These are phyloP conservation scores for Penicillium freii DNA, from an alignment of 2,329 filamentous ascomycete genomes.

Conservation along the genomic window DNA sequence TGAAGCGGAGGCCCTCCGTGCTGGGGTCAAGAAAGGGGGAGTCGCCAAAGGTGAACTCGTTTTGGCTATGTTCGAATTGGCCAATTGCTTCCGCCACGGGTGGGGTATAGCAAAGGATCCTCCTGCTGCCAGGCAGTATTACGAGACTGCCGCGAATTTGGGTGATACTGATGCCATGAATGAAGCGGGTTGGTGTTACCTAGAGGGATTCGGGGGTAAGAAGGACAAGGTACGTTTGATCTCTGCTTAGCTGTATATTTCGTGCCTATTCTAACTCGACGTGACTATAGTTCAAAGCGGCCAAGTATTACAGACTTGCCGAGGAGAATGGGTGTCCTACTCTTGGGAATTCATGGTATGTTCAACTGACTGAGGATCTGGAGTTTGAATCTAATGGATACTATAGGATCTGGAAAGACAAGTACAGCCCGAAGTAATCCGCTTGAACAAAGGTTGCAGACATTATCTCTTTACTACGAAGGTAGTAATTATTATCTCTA, in stretches of 20 bases:
- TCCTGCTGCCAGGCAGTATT: slow-evolving; percentile 83
- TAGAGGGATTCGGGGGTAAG: slow-evolving; percentile 93
- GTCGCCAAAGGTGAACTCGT: slow-evolving; percentile 94
- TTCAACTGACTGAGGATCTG: slow-evolving; percentile 25
- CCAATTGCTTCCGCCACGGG: slow-evolving; percentile 75
- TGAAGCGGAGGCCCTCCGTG: slow-evolving; percentile 78
- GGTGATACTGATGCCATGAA: slow-evolving; percentile 98
- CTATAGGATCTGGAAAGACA: slow-evolving; percentile 94
- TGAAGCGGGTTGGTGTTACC: slow-evolving; percentile 91
- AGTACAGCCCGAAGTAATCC: slow-evolving; percentile 62
- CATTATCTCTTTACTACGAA: neutral
- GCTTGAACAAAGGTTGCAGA: neutral
- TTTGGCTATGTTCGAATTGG: slow-evolving; percentile 90
- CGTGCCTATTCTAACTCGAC: slow-evolving; percentile 8
- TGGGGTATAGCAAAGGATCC: slow-evolving; percentile 90
- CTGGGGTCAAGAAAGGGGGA: slow-evolving; percentile 88
- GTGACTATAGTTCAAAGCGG: slow-evolving; percentile 54
- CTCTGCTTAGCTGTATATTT: neutral
- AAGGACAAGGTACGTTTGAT: slow-evolving; percentile 86
- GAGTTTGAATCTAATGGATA: slow-evolving; percentile 16
- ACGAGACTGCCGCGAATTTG: slow-evolving; percentile 94
- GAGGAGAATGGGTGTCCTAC: slow-evolving; percentile 87
- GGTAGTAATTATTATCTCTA: neutral
- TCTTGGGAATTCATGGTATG: slow-evolving; percentile 92
- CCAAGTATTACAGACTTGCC: slow-evolving; percentile 87